phyloP scores from a whole-genome alignment of 805 yeast genomes.

The Candida coleopterorum region DNA sequence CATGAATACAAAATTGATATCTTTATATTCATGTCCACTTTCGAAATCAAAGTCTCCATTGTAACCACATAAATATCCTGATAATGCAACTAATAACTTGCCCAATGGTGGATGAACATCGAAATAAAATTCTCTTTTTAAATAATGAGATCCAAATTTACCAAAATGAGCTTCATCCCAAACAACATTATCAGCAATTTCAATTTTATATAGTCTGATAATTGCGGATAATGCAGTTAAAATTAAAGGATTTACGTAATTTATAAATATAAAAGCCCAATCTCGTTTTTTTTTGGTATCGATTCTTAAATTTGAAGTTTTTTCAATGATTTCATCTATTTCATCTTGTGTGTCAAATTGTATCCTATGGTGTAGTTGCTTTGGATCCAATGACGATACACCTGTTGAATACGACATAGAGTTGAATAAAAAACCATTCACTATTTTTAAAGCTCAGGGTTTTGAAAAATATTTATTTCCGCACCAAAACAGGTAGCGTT shows the following conservation, averaged over 20 bases:
- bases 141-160: constrained; percentile 88
- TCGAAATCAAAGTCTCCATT: constrained; percentile 88
- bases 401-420: constrained; percentile 4
- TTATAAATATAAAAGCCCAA: constrained; percentile 8
- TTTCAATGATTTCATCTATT: constrained; percentile 18
- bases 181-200: constrained; percentile 69
- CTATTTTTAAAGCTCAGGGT: no score
- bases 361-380: constrained; percentile 2
- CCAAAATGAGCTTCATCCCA: constrained; percentile 99
- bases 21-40: constrained; percentile 67
- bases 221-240: constrained; percentile 33
- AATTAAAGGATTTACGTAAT: constrained; percentile 23
- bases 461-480: no score
- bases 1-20: constrained; percentile 78
- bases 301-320: constrained; percentile 17
- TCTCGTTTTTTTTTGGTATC: background rate
- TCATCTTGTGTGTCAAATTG: constrained; percentile 9
- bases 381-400: background rate
- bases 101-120: constrained; percentile 98
- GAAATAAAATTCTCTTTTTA: constrained; percentile 83
- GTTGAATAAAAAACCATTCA: no score
- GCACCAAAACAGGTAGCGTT: no score
- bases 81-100: constrained; percentile 83
- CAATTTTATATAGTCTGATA: constrained; percentile 72
- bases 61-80: constrained; percentile 82